Conservation (phyloP, 1,284 basidiomycete species). For the Boletellus deceptivus region DNA sequence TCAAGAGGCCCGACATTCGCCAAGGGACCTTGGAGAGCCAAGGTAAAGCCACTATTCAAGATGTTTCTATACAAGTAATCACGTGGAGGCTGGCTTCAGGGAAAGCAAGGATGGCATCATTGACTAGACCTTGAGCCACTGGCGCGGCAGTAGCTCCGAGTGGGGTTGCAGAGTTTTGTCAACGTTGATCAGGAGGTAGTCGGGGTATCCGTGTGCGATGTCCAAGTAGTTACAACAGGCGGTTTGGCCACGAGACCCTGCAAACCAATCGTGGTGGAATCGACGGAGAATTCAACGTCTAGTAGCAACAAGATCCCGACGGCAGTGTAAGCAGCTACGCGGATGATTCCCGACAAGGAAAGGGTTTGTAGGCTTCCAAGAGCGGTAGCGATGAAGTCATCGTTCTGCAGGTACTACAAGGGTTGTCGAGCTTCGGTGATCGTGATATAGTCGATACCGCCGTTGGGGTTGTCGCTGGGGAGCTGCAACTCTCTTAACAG, state of each 20-base stretch:
- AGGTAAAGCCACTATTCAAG: conserved; percentile 59
- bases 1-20: conserved; percentile 66
- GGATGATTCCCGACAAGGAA: conserved; percentile 56
- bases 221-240: conserved; percentile 61
- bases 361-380: conserved; percentile 49
- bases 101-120: conserved; percentile 57
- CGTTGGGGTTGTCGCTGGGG: conserved; percentile 67
- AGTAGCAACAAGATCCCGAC: conserved; percentile 65
- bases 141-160: conserved; percentile 68
- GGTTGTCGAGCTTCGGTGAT: conserved; percentile 60
- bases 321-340: conserved; percentile 64
- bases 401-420: conserved; percentile 52
- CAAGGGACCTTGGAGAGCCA: conserved; percentile 57
- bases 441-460: conserved; percentile 68
- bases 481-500: conserved; percentile 63
- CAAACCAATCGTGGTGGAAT: conserved; percentile 62
- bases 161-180: conserved; percentile 59
- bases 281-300: conserved; percentile 63
- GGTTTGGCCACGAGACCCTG: conserved; percentile 67
- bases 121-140: conserved; percentile 67
- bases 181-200: conserved; percentile 73
- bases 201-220: conserved; percentile 66
- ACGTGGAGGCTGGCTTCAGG: conserved; percentile 47
- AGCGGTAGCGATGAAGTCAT: conserved; percentile 67
- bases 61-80: conserved; percentile 51